Conservation (phyloP, 441 rosid genomes). For the Mallotus japonicus region DNA sequence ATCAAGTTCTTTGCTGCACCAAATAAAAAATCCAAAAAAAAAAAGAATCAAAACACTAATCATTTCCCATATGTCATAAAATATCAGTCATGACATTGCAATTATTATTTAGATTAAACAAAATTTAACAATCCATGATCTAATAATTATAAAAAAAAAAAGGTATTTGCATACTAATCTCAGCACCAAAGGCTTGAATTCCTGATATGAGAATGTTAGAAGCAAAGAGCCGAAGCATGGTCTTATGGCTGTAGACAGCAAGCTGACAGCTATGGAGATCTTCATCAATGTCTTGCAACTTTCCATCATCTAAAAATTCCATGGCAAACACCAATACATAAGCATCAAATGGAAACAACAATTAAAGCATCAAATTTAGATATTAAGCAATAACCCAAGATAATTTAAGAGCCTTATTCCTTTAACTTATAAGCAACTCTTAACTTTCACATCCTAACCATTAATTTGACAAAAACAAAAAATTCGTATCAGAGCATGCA, state of each 20-base stretch:
- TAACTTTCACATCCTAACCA: too few relatives aligned
- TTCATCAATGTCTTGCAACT: constrained; percentile 70
- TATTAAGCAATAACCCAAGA: too few relatives aligned
- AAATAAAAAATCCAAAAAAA: neutral
- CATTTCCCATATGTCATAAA: neutral
- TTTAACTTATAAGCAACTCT: too few relatives aligned
- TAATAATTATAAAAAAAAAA: neutral
- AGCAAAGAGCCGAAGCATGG: constrained; percentile 79
- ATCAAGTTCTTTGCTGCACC: constrained; percentile 77
- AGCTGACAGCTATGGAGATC: constrained; percentile 96
- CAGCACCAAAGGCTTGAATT: constrained; percentile 85
- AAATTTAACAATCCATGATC: neutral
- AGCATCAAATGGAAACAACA: too few relatives aligned
- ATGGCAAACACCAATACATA: too few relatives aligned
- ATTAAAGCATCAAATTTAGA: too few relatives aligned
- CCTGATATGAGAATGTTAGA: constrained; percentile 80
- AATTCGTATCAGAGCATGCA: too few relatives aligned
- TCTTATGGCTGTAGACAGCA: constrained; percentile 92
- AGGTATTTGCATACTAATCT: constrained; percentile 57
- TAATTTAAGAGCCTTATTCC: too few relatives aligned
- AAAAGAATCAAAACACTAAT: neutral
- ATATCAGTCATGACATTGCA: neutral
- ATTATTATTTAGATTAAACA: too few relatives aligned
- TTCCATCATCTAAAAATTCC: constrained; percentile 52
- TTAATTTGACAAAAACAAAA: too few relatives aligned